phyloP scores from a whole-genome alignment of 148 eudicot species.

The Mesembryanthemum crystallinum region DNA sequence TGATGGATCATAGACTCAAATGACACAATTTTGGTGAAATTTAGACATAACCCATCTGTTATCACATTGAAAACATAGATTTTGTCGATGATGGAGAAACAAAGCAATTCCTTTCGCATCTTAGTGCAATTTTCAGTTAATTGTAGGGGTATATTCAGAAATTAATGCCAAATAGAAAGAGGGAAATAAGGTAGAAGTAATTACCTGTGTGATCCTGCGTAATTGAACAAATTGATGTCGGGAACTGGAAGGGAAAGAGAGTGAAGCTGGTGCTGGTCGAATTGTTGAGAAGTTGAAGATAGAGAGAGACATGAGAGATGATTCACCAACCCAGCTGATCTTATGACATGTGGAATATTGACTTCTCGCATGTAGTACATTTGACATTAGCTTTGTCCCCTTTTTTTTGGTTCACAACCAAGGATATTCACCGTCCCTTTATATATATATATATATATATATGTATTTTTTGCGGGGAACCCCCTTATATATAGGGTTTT shows the following conservation, averaged over 20 bases:
- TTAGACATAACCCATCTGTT: not conserved
- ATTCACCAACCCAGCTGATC: not conserved
- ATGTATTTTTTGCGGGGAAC: too few relatives aligned
- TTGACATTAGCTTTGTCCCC: too few relatives aligned
- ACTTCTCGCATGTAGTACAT: too few relatives aligned
- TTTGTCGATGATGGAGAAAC: not conserved
- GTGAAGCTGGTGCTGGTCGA: not conserved
- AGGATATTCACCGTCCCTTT: too few relatives aligned
- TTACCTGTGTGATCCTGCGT: slow-evolving; percentile 15
- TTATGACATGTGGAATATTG: not conserved
- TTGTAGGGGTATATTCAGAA: not conserved
- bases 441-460: too few relatives aligned
- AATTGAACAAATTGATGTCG: slow-evolving; percentile 1
- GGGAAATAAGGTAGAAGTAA: not conserved
- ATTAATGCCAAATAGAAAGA: not conserved
- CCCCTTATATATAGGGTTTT: too few relatives aligned
- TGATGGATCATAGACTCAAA: slow-evolving; percentile 1
- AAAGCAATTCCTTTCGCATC: not conserved
- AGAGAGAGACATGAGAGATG: not conserved
- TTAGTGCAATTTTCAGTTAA: not conserved
- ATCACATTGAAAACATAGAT: not conserved
- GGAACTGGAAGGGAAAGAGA: not conserved
- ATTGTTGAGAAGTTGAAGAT: slow-evolving; percentile 2
- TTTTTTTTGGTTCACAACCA: too few relatives aligned
- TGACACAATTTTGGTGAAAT: slow-evolving; percentile 15